phyloP scores from a whole-genome alignment of 345 rosid genomes.

The Eucalyptus albens region DNA sequence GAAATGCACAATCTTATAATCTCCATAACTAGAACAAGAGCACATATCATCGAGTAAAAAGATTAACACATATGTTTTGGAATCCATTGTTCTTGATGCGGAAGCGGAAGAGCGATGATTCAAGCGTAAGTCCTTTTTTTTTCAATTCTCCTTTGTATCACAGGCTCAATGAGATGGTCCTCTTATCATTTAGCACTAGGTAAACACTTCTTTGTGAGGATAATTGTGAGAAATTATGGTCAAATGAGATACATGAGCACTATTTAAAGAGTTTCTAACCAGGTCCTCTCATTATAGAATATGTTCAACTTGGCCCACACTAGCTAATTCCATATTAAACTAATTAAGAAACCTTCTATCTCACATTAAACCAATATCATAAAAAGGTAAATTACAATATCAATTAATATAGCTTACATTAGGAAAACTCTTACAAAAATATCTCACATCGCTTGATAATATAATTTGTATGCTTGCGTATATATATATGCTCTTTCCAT shows the following conservation, averaged over 20 bases:
- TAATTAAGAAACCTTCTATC: accelerated
- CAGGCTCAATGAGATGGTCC: accelerated
- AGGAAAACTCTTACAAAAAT: too few species aligned
- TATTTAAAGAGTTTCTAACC: too few species aligned
- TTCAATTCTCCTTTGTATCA: accelerated
- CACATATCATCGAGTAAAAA: too few species aligned
- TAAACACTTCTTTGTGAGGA: accelerated
- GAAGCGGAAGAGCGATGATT: too few species aligned
- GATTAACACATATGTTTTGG: accelerated
- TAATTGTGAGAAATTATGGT: too few species aligned
- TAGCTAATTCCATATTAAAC: accelerated
- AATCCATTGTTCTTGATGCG: accelerated
- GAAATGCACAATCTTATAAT: accelerated
- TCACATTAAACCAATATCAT: accelerated
- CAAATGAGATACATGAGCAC: accelerated
- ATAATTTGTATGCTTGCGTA: neutral
- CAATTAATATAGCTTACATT: too few species aligned
- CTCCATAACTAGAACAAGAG: too few species aligned
- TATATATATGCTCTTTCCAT: neutral
- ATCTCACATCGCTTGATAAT: neutral
- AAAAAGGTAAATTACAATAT: too few species aligned
- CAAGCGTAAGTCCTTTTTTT: accelerated
- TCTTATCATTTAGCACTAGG: accelerated
- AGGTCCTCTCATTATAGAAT: accelerated
- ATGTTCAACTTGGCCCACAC: accelerated